Evolutionary conservation across 176 grass and related monocot genomes (phyloP).

Genomic region (Triticum turgidum): DNA sequence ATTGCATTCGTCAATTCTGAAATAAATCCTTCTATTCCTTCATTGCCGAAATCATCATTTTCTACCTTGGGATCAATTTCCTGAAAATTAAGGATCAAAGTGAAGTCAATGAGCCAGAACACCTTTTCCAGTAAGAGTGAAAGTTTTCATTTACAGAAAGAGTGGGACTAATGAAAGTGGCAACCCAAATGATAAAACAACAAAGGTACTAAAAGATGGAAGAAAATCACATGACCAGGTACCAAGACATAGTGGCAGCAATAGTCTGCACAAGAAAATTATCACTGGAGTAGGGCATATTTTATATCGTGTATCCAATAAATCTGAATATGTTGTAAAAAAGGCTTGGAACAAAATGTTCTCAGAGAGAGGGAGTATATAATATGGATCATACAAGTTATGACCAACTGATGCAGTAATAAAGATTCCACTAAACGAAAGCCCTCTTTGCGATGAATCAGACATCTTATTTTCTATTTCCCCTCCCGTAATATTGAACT

Average conservation of each 20-base stretch:
- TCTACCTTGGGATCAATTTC: constrained; percentile 98
- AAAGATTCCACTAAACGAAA: not conserved
- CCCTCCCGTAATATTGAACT: not conserved
- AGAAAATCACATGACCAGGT: not conserved
- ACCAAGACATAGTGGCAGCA: not conserved
- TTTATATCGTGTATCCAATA: not conserved
- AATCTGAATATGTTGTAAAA: not conserved
- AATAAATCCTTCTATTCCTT: constrained; percentile 94
- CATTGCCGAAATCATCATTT: constrained; percentile 78
- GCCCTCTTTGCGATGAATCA: not conserved
- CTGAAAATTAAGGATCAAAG: constrained; percentile 41
- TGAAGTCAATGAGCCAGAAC: constrained; percentile 9
- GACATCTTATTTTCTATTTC: constrained; percentile 21
- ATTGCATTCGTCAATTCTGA: constrained; percentile 97
- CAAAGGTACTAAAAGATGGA: not conserved
- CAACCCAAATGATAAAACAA: constrained; percentile 3
- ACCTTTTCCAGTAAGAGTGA: not conserved
- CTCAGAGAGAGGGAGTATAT: not conserved
- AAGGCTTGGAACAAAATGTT: not conserved
- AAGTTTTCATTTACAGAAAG: not conserved
- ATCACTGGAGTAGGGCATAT: not conserved
- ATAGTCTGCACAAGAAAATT: constrained; percentile 1
- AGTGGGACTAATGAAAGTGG: not conserved
- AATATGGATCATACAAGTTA: constrained; percentile 9
- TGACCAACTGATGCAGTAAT: not conserved